Conservation (phyloP, 352 stramenopile genomes). For the Blastocystis sp. region DNA sequence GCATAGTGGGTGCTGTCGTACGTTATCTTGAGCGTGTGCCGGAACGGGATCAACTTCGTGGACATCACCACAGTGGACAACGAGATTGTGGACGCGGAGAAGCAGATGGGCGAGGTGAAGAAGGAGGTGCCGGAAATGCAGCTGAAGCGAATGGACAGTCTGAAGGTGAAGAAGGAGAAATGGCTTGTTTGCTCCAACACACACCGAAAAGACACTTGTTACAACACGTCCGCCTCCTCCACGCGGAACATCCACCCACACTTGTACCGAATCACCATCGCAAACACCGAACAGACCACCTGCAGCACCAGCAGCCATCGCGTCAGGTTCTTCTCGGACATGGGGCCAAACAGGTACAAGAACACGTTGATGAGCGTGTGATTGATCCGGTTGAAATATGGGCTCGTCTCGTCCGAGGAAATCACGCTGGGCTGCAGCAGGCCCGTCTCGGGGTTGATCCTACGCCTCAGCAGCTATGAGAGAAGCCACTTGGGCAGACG, state of each 20-base stretch:
- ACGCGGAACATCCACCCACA: conserved; percentile 78
- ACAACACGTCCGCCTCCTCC: not conserved
- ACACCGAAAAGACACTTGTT: not conserved
- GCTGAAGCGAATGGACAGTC: not conserved
- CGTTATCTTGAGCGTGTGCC: not conserved
- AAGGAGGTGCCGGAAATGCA: not conserved
- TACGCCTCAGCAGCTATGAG: not conserved
- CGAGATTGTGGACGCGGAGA: conserved; percentile 78
- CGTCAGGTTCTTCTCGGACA: conserved; percentile 79
- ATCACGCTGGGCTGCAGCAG: conserved; percentile 16
- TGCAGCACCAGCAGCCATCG: conserved; percentile 79
- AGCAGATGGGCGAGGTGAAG: conserved; percentile 42
- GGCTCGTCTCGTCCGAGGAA: conserved; percentile 18
- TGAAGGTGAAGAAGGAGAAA: not conserved
- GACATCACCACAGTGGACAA: conserved; percentile 42
- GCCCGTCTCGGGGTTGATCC: conserved; percentile 30
- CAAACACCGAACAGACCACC: conserved; percentile 76
- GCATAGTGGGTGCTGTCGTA: not conserved
- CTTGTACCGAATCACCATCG: conserved; percentile 81
- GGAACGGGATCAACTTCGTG: conserved; percentile 30
- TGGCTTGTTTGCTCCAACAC: not conserved
- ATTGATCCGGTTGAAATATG: conserved; percentile 78
- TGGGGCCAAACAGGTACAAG: conserved; percentile 80
- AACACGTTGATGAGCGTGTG: conserved; percentile 84
- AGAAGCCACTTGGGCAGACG: conserved; percentile 83